phyloP scores from a whole-genome alignment of 495 filamentous ascomycete genomes.

The Oleoguttula mirabilis region DNA sequence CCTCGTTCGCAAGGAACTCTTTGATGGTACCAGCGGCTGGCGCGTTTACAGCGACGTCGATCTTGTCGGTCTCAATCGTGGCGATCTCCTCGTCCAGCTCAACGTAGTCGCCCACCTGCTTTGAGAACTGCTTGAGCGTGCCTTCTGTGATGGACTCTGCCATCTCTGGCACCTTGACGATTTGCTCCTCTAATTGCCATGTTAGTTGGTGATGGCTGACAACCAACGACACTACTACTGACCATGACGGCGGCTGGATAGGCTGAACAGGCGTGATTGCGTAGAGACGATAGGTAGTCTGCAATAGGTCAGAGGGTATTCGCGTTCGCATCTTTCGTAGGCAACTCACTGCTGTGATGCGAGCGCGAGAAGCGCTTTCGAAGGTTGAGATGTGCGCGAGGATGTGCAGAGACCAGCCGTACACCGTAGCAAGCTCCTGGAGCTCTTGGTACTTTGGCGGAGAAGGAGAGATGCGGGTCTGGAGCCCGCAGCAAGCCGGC shows the following conservation, averaged over 20 bases:
- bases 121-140: slow-evolving; percentile 89
- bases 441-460: slow-evolving; percentile 3
- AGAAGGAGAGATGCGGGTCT: slow-evolving; percentile 15
- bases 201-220: not conserved
- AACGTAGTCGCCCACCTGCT: slow-evolving; percentile 89
- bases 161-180: slow-evolving; percentile 95
- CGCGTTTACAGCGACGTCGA: slow-evolving; percentile 91
- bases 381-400: not conserved
- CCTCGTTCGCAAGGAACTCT: slow-evolving; percentile 83
- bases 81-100: slow-evolving; percentile 96
- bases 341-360: slow-evolving; percentile 3
- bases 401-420: slow-evolving; percentile 2
- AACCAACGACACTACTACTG: not conserved
- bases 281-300: slow-evolving; percentile 12
- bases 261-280: slow-evolving; percentile 18
- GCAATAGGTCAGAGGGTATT: not conserved
- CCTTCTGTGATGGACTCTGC: slow-evolving; percentile 98
- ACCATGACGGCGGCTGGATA: slow-evolving; percentile 22
- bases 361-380: not conserved
- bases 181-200: slow-evolving; percentile 46
- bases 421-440: slow-evolving; percentile 4
- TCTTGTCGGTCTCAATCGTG: slow-evolving; percentile 99
- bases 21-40: slow-evolving; percentile 84
- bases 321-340: not conserved
- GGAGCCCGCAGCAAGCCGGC: slow-evolving; percentile 23